Conservation (phyloP, 805 yeast species). For the Blastobotrys peoriensis region DNA sequence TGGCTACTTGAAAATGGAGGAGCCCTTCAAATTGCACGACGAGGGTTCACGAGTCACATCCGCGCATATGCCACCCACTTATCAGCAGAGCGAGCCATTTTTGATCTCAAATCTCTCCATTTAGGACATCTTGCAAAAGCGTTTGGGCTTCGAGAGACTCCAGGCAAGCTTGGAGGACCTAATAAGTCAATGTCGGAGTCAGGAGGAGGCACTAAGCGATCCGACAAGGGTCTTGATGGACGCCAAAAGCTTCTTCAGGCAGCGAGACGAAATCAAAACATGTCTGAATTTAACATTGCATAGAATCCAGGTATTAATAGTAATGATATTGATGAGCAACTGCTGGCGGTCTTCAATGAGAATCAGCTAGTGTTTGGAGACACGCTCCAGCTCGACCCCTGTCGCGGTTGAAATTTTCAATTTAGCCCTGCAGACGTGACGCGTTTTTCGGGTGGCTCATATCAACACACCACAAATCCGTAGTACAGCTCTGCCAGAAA, state of each 20-base stretch:
- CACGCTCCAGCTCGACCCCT: too few relatives aligned
- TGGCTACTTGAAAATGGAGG: slow-evolving; percentile 52
- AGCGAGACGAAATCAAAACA: slow-evolving; percentile 28
- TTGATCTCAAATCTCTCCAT: slow-evolving; percentile 78
- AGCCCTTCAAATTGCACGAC: slow-evolving; percentile 60
- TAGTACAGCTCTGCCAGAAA: too few relatives aligned
- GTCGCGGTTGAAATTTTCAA: too few relatives aligned
- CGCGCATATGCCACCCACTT: slow-evolving; percentile 96
- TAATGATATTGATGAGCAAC: slow-evolving; percentile 24
- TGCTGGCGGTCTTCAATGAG: too few relatives aligned
- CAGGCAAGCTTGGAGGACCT: slow-evolving; percentile 62
- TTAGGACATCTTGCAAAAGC: slow-evolving; percentile 94
- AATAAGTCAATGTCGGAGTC: slow-evolving; percentile 18
- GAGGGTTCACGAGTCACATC: slow-evolving; percentile 81
- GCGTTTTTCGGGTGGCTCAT: too few relatives aligned
- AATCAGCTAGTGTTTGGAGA: too few relatives aligned
- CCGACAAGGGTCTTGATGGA: slow-evolving; percentile 20
- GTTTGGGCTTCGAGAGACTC: slow-evolving; percentile 92
- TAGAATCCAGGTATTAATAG: slow-evolving; percentile 13
- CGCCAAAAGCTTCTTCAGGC: slow-evolving; percentile 16
- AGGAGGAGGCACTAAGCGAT: slow-evolving; percentile 19
- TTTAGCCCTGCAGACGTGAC: too few relatives aligned
- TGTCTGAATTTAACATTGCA: slow-evolving; percentile 6
- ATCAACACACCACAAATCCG: too few relatives aligned
- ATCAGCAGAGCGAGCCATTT: slow-evolving; percentile 66